Percentiles rank a stretch among this genome's conserved stretches.
These are phyloP conservation scores for Linum trigynum DNA, from an alignment of 345 rosid species.

Conservation along the genomic window DNA sequence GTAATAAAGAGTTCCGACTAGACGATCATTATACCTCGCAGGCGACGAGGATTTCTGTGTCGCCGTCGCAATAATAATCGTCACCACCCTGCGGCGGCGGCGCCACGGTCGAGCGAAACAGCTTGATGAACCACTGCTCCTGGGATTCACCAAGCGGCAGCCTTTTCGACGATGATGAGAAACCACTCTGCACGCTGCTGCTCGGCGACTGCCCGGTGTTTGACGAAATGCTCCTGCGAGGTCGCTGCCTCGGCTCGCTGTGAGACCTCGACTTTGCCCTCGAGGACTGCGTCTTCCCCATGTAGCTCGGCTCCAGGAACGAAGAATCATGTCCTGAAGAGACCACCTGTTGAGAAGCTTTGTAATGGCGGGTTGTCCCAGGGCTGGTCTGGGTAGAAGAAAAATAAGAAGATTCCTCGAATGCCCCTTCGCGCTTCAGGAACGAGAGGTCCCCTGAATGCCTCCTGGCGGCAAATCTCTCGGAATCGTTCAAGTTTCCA, in stretches of 20 bases:
- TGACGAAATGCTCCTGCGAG: slow-evolving; percentile 11
- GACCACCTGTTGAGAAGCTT: slow-evolving; percentile 23
- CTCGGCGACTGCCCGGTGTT: slow-evolving; percentile 18
- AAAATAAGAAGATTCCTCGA: slow-evolving; percentile 20
- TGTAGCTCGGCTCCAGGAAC: slow-evolving; percentile 31
- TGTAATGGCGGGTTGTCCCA: background rate
- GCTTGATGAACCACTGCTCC: slow-evolving; percentile 35
- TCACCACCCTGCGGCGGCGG: slow-evolving; percentile 1
- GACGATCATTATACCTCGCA: slow-evolving; percentile 20
- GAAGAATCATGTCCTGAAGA: slow-evolving; percentile 18
- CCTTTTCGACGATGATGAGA: slow-evolving; percentile 9
- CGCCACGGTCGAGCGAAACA: slow-evolving; percentile 10
- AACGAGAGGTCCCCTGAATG: slow-evolving; percentile 25
- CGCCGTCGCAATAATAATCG: slow-evolving; percentile 12
- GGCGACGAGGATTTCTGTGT: slow-evolving; percentile 13
- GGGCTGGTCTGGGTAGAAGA: slow-evolving; percentile 34
- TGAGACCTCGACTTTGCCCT: slow-evolving; percentile 49
- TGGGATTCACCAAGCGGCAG: slow-evolving; percentile 10
- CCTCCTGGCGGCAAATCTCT: slow-evolving; percentile 13
- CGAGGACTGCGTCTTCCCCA: slow-evolving; percentile 52
- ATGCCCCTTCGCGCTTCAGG: background rate
- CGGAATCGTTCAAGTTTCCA: slow-evolving; percentile 19
- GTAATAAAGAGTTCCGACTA: background rate
- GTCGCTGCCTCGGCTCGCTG: slow-evolving; percentile 57
- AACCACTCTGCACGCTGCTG: background rate